phyloP scores from a whole-genome alignment of 805 yeast genomes.

The Candida anglica region DNA sequence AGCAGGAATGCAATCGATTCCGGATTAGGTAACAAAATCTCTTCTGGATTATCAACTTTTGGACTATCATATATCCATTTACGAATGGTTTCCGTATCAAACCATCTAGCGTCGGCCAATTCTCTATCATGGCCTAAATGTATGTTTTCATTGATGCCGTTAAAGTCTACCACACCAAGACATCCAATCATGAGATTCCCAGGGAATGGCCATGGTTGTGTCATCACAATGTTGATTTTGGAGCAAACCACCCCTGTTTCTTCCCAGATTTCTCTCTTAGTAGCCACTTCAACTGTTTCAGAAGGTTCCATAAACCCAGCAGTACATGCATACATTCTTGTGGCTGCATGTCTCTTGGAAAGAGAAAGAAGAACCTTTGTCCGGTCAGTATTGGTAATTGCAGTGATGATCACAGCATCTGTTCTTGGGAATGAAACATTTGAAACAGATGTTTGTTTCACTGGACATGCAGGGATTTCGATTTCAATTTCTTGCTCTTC shows the following conservation, averaged over 20 bases:
- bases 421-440: constrained; percentile 90
- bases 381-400: constrained; percentile 60
- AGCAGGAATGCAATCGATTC: constrained; percentile 42
- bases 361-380: constrained; percentile 68
- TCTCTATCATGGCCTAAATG: constrained; percentile 82
- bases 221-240: constrained; percentile 55
- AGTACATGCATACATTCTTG: constrained; percentile 70
- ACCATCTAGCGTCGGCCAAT: constrained; percentile 83
- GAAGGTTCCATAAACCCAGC: constrained; percentile 97
- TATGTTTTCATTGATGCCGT: constrained; percentile 61
- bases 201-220: constrained; percentile 99
- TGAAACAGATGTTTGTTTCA: constrained; percentile 44
- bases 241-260: constrained; percentile 79
- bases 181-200: constrained; percentile 93
- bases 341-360: constrained; percentile 53
- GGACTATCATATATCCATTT: constrained; percentile 28
- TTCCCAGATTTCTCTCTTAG: constrained; percentile 89
- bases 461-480: constrained; percentile 29
- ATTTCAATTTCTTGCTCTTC: constrained; percentile 12
- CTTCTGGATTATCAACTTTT: constrained; percentile 27
- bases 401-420: constrained; percentile 84
- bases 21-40: constrained; percentile 38
- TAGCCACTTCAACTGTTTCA: constrained; percentile 86
- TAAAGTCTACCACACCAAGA: constrained; percentile 68
- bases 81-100: constrained; percentile 51